phyloP scores from a whole-genome alignment of 345 rosid species.

The Salix exigua region DNA sequence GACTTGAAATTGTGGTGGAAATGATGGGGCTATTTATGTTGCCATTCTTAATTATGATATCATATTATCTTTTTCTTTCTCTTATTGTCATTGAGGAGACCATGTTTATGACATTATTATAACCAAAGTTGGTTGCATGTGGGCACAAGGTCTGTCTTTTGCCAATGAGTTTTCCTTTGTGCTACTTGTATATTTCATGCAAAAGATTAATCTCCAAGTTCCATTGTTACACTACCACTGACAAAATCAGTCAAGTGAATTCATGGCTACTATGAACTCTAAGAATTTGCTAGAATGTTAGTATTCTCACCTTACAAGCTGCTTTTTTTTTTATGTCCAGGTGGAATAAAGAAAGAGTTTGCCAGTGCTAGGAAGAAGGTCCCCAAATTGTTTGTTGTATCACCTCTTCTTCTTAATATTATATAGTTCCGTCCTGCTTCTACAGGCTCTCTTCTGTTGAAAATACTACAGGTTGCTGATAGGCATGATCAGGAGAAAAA shows the following conservation, averaged over 20 bases:
- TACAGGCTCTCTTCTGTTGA: background rate
- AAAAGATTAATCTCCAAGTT: background rate
- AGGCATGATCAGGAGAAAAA: conserved; percentile 32
- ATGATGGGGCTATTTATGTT: background rate
- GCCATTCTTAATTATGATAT: background rate
- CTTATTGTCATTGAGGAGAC: background rate
- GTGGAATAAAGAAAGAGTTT: conserved; percentile 36
- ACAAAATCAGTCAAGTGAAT: background rate
- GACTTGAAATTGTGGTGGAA: background rate
- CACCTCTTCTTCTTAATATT: background rate
- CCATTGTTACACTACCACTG: background rate
- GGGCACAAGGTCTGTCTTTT: background rate
- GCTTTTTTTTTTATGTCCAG: conserved; percentile 10
- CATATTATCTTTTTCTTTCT: background rate
- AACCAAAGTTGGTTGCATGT: background rate
- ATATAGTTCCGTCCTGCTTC: background rate
- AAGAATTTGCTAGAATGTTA: background rate
- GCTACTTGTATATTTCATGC: too few relatives aligned
- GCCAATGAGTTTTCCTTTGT: background rate
- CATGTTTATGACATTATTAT: background rate
- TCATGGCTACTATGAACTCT: background rate
- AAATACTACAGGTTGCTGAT: conserved; percentile 28
- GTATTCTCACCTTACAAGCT: background rate
- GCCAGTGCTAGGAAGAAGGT: conserved; percentile 35
- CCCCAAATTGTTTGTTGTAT: background rate